phyloP scores from a whole-genome alignment of 768 basidiomycete species.

The Megacollybia marginata region DNA sequence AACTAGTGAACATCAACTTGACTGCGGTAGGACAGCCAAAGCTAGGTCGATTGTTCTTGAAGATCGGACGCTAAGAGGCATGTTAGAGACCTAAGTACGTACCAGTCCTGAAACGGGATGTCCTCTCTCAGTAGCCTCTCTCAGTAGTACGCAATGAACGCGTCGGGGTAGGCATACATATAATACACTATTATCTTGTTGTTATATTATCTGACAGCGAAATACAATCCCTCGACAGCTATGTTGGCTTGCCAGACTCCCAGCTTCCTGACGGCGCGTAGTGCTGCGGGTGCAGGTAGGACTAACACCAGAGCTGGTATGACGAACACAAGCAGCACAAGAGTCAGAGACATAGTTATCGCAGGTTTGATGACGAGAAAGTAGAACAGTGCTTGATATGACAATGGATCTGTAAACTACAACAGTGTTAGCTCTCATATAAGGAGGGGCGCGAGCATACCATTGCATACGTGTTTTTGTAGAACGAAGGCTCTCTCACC shows the following conservation, averaged over 20 bases:
- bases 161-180: no score
- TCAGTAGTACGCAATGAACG: no score
- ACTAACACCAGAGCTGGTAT: conserved; percentile 53
- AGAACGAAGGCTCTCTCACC: conserved; percentile 64
- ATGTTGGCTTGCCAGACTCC: conserved; percentile 82
- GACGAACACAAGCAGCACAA: conserved; percentile 47
- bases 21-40: no score
- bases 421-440: background rate
- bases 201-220: conserved; percentile 28
- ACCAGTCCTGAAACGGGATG: no score
- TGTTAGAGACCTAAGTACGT: no score
- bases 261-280: conserved; percentile 56
- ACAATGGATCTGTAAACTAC: conserved; percentile 75
- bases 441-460: conserved; percentile 29
- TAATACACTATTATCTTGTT: no score
- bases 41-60: no score
- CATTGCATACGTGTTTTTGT: conserved; percentile 78
- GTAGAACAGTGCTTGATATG: conserved; percentile 83
- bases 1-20: no score
- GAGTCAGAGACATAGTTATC: conserved; percentile 61
- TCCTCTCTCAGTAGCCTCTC: no score
- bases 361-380: conserved; percentile 83
- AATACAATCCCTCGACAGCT: conserved; percentile 64
- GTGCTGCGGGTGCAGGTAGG: conserved; percentile 58
- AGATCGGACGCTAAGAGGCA: no score